phyloP scores from a whole-genome alignment of 73 alveolate species.

The Effrenium voratum region DNA sequence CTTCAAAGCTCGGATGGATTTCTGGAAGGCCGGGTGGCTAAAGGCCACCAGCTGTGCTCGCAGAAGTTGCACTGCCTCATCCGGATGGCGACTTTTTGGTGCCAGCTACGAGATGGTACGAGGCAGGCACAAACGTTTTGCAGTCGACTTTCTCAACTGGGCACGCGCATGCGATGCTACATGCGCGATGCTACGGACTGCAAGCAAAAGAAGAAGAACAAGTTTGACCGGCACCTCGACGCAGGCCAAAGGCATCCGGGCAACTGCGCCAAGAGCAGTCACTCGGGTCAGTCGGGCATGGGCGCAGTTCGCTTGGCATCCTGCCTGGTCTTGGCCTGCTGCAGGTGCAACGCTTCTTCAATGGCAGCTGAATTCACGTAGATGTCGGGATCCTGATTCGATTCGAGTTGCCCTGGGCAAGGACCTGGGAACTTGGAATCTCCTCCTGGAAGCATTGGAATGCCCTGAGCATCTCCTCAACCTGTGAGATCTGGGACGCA shows the following conservation, averaged over 20 bases:
- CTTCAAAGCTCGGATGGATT: slow-evolving; percentile 87
- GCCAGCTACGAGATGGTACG: neutral
- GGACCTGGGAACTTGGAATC: neutral
- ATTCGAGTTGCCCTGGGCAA: neutral
- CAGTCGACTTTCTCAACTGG: slow-evolving; percentile 45
- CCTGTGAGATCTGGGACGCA: no score
- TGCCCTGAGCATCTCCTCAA: slow-evolving; percentile 66
- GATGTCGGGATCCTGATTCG: slow-evolving; percentile 55
- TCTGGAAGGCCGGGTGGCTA: slow-evolving; percentile 92
- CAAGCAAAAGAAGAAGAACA: no score
- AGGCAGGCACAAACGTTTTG: slow-evolving; percentile 36
- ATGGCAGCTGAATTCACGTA: slow-evolving; percentile 82
- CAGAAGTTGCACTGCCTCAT: slow-evolving; percentile 40
- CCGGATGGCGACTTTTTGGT: neutral
- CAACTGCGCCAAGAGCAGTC: no score
- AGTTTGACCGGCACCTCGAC: no score
- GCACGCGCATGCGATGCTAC: slow-evolving; percentile 21
- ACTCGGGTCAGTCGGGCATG: no score
- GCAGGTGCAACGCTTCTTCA: slow-evolving; percentile 65
- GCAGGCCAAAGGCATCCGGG: no score
- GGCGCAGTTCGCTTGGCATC: no score
- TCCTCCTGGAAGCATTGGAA: slow-evolving; percentile 68
- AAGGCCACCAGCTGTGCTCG: slow-evolving; percentile 89
- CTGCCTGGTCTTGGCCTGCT: slow-evolving; percentile 54
- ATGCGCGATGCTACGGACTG: no score